Conservation (phyloP, 192 early-diverging fungal genomes). For the Coemansia sp. region DNA sequence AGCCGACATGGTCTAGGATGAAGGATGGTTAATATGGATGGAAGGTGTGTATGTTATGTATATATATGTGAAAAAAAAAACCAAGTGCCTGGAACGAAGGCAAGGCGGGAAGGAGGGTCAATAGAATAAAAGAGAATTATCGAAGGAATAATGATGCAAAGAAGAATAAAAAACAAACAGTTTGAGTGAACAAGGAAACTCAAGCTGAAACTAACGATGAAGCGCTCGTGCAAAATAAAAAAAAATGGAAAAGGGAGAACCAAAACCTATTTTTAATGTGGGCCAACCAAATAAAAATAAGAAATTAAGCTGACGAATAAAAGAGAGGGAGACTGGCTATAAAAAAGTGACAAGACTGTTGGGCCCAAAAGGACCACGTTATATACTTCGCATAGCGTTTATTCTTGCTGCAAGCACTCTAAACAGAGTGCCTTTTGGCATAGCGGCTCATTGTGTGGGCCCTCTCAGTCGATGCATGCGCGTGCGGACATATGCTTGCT, state of each 20-base stretch:
- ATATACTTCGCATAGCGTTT: background rate
- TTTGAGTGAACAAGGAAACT: no score
- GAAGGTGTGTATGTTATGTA: slow-evolving; percentile 8
- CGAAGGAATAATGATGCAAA: background rate
- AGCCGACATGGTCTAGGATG: background rate
- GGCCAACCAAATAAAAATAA: background rate
- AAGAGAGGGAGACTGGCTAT: no score
- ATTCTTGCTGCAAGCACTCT: background rate
- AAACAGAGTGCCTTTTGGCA: no score
- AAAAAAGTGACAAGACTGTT: no score
- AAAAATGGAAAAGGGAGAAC: background rate
- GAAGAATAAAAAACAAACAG: background rate
- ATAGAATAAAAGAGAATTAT: background rate
- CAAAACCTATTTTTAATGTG: background rate
- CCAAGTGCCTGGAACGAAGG: no score
- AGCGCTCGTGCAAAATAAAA: background rate
- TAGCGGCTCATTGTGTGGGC: no score
- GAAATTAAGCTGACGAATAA: background rate
- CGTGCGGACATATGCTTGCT: no score
- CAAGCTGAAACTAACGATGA: no score
- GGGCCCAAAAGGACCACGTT: background rate
- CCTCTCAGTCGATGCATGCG: no score
- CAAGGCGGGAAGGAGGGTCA: background rate
- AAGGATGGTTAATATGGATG: background rate
- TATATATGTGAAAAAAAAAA: background rate